Evolutionary conservation across 371 early-diverging fungal genomes (phyloP).

Genomic region (Blakeslea trispora): DNA sequence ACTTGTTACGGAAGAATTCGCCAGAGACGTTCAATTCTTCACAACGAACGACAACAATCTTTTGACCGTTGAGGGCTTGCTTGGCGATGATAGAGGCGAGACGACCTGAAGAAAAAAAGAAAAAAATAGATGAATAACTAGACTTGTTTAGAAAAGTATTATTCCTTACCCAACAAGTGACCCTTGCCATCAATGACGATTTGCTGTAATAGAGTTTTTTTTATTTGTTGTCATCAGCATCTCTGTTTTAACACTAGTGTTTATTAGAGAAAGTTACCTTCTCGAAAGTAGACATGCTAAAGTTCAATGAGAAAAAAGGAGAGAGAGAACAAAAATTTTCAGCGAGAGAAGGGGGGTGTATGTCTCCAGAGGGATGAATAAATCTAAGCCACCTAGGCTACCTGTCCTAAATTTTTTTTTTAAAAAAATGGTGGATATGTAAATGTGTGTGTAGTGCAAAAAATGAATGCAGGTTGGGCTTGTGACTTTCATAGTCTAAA

Average conservation of each 20-base stretch:
- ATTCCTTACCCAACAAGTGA: conserved; percentile 75
- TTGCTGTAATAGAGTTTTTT: neutral
- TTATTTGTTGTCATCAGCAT: neutral
- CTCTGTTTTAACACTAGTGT: too few relatives aligned
- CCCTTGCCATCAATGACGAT: conserved; percentile 99
- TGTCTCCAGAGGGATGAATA: neutral
- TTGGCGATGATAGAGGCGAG: conserved; percentile 98
- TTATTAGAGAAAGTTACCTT: neutral
- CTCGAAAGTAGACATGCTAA: neutral
- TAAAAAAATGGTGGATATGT: too few relatives aligned
- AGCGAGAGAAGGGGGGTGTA: neutral
- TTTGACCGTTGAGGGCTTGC: conserved; percentile 96
- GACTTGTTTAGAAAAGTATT: too few relatives aligned
- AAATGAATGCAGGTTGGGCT: too few relatives aligned
- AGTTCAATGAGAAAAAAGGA: neutral
- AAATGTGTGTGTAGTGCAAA: too few relatives aligned
- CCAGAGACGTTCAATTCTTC: conserved; percentile 98
- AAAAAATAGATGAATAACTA: too few relatives aligned
- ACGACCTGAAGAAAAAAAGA: too few relatives aligned
- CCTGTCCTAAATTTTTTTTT: too few relatives aligned
- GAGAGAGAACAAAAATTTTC: neutral
- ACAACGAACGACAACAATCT: conserved; percentile 95
- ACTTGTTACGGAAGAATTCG: conserved; percentile 98
- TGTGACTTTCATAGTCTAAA: too few relatives aligned
- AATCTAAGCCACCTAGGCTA: conserved; percentile 1